Evolutionary conservation across 2,329 filamentous ascomycete species (phyloP), one percentile per base, ranked within the genome.

Genomic region (Dactylonectria estremocensis): DNA sequence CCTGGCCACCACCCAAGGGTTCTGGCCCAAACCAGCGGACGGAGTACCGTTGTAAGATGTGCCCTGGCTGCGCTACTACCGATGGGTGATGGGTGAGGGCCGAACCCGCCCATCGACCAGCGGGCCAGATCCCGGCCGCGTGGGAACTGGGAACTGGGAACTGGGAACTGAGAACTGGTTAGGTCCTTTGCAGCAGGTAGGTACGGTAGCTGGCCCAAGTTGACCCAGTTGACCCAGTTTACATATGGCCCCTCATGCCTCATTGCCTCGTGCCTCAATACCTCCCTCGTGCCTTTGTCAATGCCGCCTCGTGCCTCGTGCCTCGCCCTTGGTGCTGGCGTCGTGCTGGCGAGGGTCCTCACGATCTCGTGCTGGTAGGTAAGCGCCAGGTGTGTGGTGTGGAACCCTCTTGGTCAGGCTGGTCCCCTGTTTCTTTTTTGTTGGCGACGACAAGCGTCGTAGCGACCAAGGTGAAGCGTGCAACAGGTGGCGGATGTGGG

Each of bases 111-210:
- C 58, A 62, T 56, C 53, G 57, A 55, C 49, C 49, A 46, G 58
- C 59, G 64, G 64, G 59, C 60, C 65, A 64, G 53, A 67, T 67
- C 65, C 65, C 65, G 55, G 55, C 65, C 61, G 60, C 55, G 60
- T 67, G 60, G 65, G 60, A 67, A 55, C 55, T 64, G 54, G 46
- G 64, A 55, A 56, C 46, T 53, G 50, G 55, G 31, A n/a, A 35
- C 31, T 35, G 35, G 35, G 35, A 10, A 13, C 55, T 59, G 40
- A 49, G 35, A 65, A 40, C 57, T 35, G 37, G 43, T 20, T 33
- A 20, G 50, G 58, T 28, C 24, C 24, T 28, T 4, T 28, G 24
- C 24, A 4, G 24, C 24, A 28, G 24, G n/a, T n/a, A n/a, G 28
- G 43, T 20, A 24, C n/a, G 50, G 58, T n/a, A 43, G 14, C n/a